Base-by-base conservation (phyloP, 768 basidiomycete species). In the Mycena vitilis region DNA sequence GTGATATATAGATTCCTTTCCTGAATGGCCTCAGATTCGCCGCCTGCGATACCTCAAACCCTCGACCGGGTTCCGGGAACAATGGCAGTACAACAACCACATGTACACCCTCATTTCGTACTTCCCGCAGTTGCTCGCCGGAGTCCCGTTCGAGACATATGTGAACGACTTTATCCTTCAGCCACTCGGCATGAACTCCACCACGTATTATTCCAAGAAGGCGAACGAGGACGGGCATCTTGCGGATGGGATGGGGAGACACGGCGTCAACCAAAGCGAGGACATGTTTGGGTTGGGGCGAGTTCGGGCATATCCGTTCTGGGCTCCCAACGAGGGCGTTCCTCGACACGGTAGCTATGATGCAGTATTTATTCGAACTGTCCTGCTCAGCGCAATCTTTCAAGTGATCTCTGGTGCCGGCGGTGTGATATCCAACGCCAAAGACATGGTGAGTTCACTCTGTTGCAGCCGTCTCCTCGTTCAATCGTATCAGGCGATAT, bases 71-170 rank as follows among this genome's bases (percentile, higher is more conserved):
- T 77, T 78, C 62, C 75, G 78, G 6, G 73, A 76, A 23, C 69
- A n/a, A 3, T 75, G 58, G 47, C 77, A 77, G 64, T 77, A 78
- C 59, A 72, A 70, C 42, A 77, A 77, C 63, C 71, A 68, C 52
- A 75, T 76, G 74, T 78, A 77, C 66, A 71, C 73, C 11, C 38
- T 75, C 6, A 60, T 77, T 9, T 76, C 77, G 0, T 72, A 71
- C 38, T 68, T 78, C 22, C 77, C 75, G 4, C 59, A 62, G 8
- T 25, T 69, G 6, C 64, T 77, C 47, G 30, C 37, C 38, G 63
- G 63, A 25, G 45, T 68, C 7, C 70, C 73, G 7, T 75, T 69
- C 49, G 69, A 65, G 20, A 59, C 36, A 4, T 74, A 71, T 49
- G 71, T 74, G 40, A 45, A 66, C 44, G 48, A 73, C 11, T 60